Evolutionary conservation across 305 asterid genomes (phyloP).

Genomic region (Caryopteris hybrid): DNA sequence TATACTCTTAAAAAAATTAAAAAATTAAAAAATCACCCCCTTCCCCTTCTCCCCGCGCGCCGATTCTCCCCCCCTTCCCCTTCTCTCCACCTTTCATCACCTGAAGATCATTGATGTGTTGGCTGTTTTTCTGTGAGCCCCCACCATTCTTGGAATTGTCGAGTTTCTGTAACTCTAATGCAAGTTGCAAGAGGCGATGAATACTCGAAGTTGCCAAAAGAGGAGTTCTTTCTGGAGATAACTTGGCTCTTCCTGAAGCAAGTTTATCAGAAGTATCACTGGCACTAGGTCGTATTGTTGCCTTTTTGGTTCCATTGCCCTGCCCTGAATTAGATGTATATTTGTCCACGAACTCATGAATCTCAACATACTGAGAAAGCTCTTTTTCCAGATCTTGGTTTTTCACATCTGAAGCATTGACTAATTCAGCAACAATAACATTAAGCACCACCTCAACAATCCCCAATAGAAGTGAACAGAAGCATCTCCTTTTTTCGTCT

Average conservation of each 20-base stretch:
- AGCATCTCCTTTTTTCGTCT: slow-evolving; percentile 53
- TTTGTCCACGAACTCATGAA: slow-evolving; percentile 50
- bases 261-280: slow-evolving; percentile 44
- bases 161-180: slow-evolving; percentile 32
- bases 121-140: slow-evolving; percentile 54
- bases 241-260: slow-evolving; percentile 33
- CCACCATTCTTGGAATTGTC: slow-evolving; percentile 29
- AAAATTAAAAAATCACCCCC: no score
- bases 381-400: slow-evolving; percentile 63
- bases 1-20: no score
- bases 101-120: no score
- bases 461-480: slow-evolving; percentile 52
- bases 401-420: slow-evolving; percentile 43
- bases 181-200: slow-evolving; percentile 45
- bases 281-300: slow-evolving; percentile 33
- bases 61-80: no score
- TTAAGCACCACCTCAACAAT: slow-evolving; percentile 69
- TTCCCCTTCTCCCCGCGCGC: no score
- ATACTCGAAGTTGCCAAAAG: slow-evolving; percentile 68
- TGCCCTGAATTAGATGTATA: slow-evolving; percentile 29
- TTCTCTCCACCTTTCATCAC: no score
- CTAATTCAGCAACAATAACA: slow-evolving; percentile 52
- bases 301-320: slow-evolving; percentile 36
- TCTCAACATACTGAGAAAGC: slow-evolving; percentile 47
- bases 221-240: slow-evolving; percentile 55